Evolutionary conservation across 257 asterid genomes (phyloP).

Genomic region (Forsythia suspensa): DNA sequence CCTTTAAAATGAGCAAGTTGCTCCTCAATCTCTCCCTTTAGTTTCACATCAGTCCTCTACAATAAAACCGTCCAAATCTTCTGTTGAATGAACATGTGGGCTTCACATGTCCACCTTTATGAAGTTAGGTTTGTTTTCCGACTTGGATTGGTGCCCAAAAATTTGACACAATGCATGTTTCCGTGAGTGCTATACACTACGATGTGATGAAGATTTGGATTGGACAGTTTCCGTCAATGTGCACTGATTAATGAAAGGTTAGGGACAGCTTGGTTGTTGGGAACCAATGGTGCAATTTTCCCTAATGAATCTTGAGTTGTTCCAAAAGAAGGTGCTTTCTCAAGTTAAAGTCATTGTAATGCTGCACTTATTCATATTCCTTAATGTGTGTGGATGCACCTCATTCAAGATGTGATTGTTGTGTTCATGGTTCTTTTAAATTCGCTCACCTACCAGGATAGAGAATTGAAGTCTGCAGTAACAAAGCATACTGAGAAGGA

Average conservation of each 20-base stretch:
- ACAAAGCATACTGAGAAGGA: constrained; percentile 64
- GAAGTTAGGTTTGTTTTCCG: not conserved
- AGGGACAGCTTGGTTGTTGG: not conserved
- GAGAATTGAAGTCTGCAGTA: constrained; percentile 66
- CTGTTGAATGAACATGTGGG: not conserved
- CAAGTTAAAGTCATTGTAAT: not conserved
- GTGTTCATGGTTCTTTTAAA: constrained; percentile 1
- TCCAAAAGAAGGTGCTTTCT: not conserved
- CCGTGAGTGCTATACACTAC: not conserved
- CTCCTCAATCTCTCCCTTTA: not conserved
- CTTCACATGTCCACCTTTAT: not conserved
- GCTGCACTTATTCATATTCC: not conserved
- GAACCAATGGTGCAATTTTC: not conserved
- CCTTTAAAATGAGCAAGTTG: not conserved
- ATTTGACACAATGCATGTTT: not conserved
- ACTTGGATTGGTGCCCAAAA: not conserved
- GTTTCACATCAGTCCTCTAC: not conserved
- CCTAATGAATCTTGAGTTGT: not conserved
- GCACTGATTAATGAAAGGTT: not conserved
- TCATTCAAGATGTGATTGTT: not conserved
- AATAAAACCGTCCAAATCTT: not conserved
- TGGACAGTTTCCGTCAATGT: not conserved
- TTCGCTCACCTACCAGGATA: constrained; percentile 44
- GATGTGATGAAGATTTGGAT: not conserved
- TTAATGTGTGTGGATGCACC: not conserved